Percentiles rank a stretch among this genome's conserved stretches.
Conservation (phyloP, 495 filamentous ascomycete genomes). For the Penicillium pulvis region DNA sequence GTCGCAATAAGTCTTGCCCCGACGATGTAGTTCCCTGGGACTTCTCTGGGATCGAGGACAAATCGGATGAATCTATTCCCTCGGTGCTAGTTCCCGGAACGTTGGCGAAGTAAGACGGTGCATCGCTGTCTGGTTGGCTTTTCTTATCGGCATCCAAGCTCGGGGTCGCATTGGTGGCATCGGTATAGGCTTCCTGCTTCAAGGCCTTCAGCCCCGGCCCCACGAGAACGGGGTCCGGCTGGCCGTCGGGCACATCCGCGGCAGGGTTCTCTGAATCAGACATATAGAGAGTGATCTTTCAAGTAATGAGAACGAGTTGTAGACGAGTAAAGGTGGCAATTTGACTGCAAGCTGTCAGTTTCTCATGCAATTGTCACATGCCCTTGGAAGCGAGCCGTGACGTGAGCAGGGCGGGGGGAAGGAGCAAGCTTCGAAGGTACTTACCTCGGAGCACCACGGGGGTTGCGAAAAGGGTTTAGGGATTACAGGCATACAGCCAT, state of each 20-base stretch:
- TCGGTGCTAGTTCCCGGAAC: constrained; percentile 31
- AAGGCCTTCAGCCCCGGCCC: constrained; percentile 38
- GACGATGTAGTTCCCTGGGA: constrained; percentile 50
- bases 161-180: constrained; percentile 32
- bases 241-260: constrained; percentile 31
- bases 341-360: constrained; percentile 15
- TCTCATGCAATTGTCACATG: constrained; percentile 24
- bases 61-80: constrained; percentile 20
- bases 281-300: constrained; percentile 27
- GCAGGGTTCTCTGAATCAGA: constrained; percentile 34
- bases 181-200: constrained; percentile 34
- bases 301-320: constrained; percentile 4
- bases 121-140: constrained; percentile 20
- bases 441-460: constrained; percentile 9
- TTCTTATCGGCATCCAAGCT: constrained; percentile 27
- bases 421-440: background rate
- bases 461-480: constrained; percentile 14
- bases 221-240: constrained; percentile 39
- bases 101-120: constrained; percentile 34
- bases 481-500: constrained; percentile 28
- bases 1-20: constrained; percentile 62
- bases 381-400: constrained; percentile 3
- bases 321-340: constrained; percentile 3
- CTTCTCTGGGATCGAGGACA: constrained; percentile 40
- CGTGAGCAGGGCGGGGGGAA: background rate